Evolutionary conservation across 352 stramenopile genomes (phyloP).

Genomic region (Pythium phragmitis): DNA sequence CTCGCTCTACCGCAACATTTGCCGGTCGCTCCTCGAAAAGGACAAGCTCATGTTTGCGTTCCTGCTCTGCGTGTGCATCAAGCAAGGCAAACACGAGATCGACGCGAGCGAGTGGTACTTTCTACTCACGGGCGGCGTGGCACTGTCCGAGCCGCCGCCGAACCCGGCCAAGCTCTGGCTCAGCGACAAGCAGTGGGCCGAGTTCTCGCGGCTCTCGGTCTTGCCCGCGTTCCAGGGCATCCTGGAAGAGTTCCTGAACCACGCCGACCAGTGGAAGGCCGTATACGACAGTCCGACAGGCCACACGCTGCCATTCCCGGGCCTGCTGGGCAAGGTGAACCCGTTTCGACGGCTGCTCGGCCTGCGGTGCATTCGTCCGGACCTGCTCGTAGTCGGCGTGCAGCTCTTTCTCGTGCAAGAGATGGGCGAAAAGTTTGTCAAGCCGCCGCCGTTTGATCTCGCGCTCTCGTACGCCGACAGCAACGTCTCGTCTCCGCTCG

Average conservation of each 20-base stretch:
- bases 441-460: conserved; percentile 90
- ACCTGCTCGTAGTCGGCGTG: conserved; percentile 87
- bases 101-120: conserved; percentile 92
- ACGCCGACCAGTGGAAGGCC: conserved; percentile 79
- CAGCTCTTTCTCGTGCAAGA: conserved; percentile 87
- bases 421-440: conserved; percentile 92
- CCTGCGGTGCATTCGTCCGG: conserved; percentile 81
- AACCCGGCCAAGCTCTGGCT: conserved; percentile 92
- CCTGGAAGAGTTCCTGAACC: conserved; percentile 78
- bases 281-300: conserved; percentile 87
- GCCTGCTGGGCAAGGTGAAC: conserved; percentile 51
- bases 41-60: conserved; percentile 95
- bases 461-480: conserved; percentile 90
- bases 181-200: conserved; percentile 91
- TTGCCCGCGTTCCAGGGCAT: conserved; percentile 80
- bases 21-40: conserved; percentile 91
- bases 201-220: conserved; percentile 88
- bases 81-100: conserved; percentile 74
- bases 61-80: conserved; percentile 86
- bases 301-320: conserved; percentile 77
- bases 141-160: conserved; percentile 83
- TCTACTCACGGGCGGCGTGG: conserved; percentile 92
- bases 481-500: conserved; percentile 86
- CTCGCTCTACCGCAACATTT: conserved; percentile 92
- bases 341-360: conserved; percentile 78